Base-by-base conservation (phyloP, 129 eudicot species). In the Mikania micrantha region DNA sequence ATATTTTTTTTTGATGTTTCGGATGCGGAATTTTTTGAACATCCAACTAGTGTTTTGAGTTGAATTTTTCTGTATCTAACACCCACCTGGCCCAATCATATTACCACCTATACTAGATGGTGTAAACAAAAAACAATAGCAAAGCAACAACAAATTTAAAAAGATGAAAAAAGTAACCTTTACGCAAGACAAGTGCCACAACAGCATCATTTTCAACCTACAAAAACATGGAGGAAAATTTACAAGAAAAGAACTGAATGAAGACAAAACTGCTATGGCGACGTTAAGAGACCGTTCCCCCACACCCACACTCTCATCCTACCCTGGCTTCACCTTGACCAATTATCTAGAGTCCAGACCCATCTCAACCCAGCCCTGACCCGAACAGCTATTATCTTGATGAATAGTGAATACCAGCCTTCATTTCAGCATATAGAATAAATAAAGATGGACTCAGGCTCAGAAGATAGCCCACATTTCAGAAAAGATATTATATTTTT, bases 141-240 rank as follows among this genome's bases (percentile, higher is more conserved):
- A 36, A 49, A 62, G 25, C 59, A 29, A 45, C 21, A 61, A 24
- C 36, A 71, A 32, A 17, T 15, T 3, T 6, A 15, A 25, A 31
- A 41, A 39, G 24, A 22, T 41, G 77, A 73, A 81, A 60, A 57
- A 53, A 15, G 45, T 56, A 56, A 94, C 99, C 99, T 90, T 90
- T 94, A 80, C 97, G 87, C 90, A 94, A 60, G 54, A 88, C 88
- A 71, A 90, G 84, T 17, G 97, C 99, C 79, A 94, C 95, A 67
- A 87, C 84, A 83, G 95, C 90, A 68, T 94, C 99, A 61, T 94
- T 94, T 79, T 94, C 97, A 71, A 94, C 99, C 99, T 94, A 82
- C 41, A 66, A 66, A 80, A 11, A 66, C 12, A 77, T 9, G 40
- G 66, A 44, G 73, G 10, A 38, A 41, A 60, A 7, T 24, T 9